A percentile compares a stretch with the other conserved stretches of the same genome.
Evolutionary conservation across 345 rosid genomes (phyloP).

Genomic region (Salix koriyanagi): DNA sequence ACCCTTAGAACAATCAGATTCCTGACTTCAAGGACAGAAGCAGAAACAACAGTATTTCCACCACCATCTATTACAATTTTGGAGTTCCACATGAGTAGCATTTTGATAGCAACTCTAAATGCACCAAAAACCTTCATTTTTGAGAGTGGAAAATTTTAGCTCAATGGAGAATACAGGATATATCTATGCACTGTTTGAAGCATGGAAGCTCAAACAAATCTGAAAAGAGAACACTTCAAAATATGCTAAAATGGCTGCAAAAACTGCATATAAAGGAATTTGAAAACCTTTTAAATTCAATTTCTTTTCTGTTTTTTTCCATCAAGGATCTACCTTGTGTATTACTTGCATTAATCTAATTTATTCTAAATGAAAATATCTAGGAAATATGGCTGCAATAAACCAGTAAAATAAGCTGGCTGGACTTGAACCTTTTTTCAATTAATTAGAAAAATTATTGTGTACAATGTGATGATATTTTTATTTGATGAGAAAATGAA

Average conservation of each 20-base stretch:
- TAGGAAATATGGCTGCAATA: neutral
- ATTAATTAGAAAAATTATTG: neutral
- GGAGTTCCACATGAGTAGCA: conserved; percentile 96
- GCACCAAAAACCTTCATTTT: conserved; percentile 89
- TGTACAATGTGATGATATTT: neutral
- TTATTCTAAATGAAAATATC: neutral
- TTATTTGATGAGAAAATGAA: neutral
- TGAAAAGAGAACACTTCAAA: neutral
- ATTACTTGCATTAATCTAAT: neutral
- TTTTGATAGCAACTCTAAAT: conserved; percentile 81
- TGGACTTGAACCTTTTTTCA: neutral
- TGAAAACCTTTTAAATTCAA: neutral
- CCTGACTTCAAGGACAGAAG: conserved; percentile 90
- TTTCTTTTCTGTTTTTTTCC: neutral
- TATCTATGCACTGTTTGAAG: conserved; percentile 4
- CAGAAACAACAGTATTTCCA: conserved; percentile 80
- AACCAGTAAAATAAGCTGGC: neutral
- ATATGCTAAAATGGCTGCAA: neutral
- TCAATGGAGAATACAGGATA: conserved; percentile 2
- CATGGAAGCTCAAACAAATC: conserved; percentile 1
- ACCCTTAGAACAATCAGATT: conserved; percentile 95
- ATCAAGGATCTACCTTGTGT: neutral
- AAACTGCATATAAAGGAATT: neutral
- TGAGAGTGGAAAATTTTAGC: conserved; percentile 10
- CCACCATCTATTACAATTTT: conserved; percentile 87